Evolutionary conservation across 768 basidiomycete species (phyloP).

Genomic region (Gloeophyllum trabeum): DNA sequence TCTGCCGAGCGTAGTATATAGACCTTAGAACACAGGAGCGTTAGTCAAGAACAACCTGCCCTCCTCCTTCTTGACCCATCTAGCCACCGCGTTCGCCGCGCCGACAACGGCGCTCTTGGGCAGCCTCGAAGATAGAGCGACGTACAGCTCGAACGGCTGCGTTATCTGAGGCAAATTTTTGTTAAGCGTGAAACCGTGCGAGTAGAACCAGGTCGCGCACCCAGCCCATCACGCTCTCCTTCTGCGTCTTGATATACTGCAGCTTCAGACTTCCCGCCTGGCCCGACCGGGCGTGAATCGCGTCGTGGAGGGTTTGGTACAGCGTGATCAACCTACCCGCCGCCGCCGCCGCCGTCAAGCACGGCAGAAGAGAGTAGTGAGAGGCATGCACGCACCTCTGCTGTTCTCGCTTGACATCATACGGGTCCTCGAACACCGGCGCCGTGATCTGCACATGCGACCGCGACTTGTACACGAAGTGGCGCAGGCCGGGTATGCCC

Average conservation of each 20-base stretch:
- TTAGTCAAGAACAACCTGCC: constrained; percentile 69
- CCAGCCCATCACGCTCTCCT: constrained; percentile 92
- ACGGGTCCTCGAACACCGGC: constrained; percentile 82
- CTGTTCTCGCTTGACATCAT: constrained; percentile 47
- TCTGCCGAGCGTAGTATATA: too few species aligned
- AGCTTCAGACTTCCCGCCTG: constrained; percentile 75
- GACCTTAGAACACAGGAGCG: constrained; percentile 85
- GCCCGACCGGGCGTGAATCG: constrained; percentile 83
- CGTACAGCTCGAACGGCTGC: constrained; percentile 86
- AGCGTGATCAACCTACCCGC: constrained; percentile 60
- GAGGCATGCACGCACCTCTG: constrained; percentile 35
- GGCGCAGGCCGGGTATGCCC: constrained; percentile 82
- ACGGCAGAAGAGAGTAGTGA: not conserved
- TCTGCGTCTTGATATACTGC: constrained; percentile 76
- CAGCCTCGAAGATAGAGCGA: constrained; percentile 68
- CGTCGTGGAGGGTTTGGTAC: constrained; percentile 83
- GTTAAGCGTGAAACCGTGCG: not conserved
- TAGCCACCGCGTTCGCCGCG: constrained; percentile 80
- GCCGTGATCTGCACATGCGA: constrained; percentile 81
- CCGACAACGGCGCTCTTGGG: constrained; percentile 84
- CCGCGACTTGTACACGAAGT: constrained; percentile 92
- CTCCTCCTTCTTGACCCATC: constrained; percentile 92
- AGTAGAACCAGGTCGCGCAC: constrained; percentile 32
- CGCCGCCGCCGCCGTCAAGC: not conserved
- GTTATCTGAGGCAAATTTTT: constrained; percentile 51